These are phyloP conservation scores for Endothia cerciana DNA, from an alignment of 2,329 filamentous ascomycete species.

Conservation along the genomic window DNA sequence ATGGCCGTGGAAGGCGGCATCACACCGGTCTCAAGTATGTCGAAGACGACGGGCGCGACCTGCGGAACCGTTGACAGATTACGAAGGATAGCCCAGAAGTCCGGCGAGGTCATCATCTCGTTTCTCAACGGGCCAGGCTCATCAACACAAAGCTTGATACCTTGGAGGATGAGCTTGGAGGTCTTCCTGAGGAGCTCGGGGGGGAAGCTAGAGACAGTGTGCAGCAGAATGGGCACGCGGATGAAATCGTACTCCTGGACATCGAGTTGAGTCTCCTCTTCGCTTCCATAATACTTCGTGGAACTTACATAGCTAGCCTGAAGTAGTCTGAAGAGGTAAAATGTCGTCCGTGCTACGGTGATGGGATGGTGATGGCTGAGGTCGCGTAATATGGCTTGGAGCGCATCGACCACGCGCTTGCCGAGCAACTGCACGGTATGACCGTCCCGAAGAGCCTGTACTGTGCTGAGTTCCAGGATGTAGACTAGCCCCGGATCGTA, in stretches of 20 bases:
- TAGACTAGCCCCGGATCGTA: conserved; percentile 91
- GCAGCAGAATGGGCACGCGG: conserved; percentile 86
- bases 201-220: conserved; percentile 86
- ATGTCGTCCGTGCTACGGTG: conserved; percentile 81
- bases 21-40: conserved; percentile 80
- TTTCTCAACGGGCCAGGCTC: conserved; percentile 78
- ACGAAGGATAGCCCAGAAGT: conserved; percentile 93
- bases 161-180: conserved; percentile 75
- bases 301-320: conserved; percentile 79
- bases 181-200: conserved; percentile 77
- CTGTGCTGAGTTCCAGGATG: conserved; percentile 86
- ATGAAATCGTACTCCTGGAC: conserved; percentile 83
- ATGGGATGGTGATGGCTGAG: conserved; percentile 78
- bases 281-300: conserved; percentile 27
- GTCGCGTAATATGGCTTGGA: conserved; percentile 84
- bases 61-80: conserved; percentile 71
- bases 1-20: conserved; percentile 78
- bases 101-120: conserved; percentile 93
- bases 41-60: conserved; percentile 78
- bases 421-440: conserved; percentile 74
- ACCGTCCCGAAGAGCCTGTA: conserved; percentile 76
- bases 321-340: conserved; percentile 82
- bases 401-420: conserved; percentile 75
- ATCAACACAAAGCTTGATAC: conserved; percentile 78
- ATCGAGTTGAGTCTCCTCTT: conserved; percentile 32